These are phyloP conservation scores for Clathrus columnatus DNA, from an alignment of 768 basidiomycete genomes.

Conservation along the genomic window DNA sequence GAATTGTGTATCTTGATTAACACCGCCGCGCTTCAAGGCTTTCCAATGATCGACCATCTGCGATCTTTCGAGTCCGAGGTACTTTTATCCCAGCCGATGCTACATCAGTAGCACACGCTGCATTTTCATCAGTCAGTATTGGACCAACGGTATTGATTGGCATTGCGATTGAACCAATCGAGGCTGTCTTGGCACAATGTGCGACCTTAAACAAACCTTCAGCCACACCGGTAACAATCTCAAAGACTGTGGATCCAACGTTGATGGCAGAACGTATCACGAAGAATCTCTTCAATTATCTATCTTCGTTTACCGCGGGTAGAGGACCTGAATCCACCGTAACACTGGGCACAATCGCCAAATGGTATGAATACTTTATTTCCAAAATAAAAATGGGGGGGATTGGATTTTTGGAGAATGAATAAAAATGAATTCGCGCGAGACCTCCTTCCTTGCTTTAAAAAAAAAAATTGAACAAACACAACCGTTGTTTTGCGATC, in stretches of 20 bases:
- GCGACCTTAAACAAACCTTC: slow-evolving; percentile 24
- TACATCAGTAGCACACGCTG: slow-evolving; percentile 22
- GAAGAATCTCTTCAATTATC: slow-evolving; percentile 67
- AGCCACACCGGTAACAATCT: slow-evolving; percentile 19
- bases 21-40: slow-evolving; percentile 39
- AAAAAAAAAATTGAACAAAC: no score
- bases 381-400: slow-evolving; percentile 50
- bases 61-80: slow-evolving; percentile 75
- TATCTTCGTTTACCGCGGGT: slow-evolving; percentile 47
- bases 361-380: slow-evolving; percentile 65
- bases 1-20: not conserved
- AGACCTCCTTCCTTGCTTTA: no score
- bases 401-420: slow-evolving; percentile 48
- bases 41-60: slow-evolving; percentile 83
- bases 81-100: slow-evolving; percentile 36
- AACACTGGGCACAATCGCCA: slow-evolving; percentile 53
- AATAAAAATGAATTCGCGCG: slow-evolving; percentile 5
- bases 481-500: no score
- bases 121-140: slow-evolving; percentile 19
- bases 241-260: slow-evolving; percentile 34
- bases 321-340: slow-evolving; percentile 44
- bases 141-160: slow-evolving; percentile 64
- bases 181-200: slow-evolving; percentile 51
- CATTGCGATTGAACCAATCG: slow-evolving; percentile 69
- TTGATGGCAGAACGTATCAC: slow-evolving; percentile 60